Evolutionary conservation across 169 alveolate species (phyloP).

Genomic region (Plasmodium berghei): DNA sequence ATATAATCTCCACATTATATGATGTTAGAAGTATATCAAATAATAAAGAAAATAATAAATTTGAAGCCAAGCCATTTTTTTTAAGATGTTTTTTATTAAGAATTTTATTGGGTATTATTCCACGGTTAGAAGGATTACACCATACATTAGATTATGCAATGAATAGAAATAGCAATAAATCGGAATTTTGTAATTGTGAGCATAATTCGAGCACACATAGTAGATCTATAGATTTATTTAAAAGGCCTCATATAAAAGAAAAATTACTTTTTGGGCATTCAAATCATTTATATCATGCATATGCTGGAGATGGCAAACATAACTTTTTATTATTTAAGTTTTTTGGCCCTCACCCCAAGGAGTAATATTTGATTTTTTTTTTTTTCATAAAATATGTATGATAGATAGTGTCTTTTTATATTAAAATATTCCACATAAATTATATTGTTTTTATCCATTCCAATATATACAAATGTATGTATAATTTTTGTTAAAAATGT

Average conservation of each 20-base stretch:
- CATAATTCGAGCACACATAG: neutral
- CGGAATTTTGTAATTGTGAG: conserved; percentile 51
- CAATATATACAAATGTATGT: no score
- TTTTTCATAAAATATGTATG: neutral
- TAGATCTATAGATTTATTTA: conserved; percentile 9
- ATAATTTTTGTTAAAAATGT: no score
- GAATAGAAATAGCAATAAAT: conserved; percentile 30
- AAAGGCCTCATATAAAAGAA: neutral
- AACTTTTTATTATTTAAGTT: conserved; percentile 52
- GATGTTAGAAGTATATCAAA: conserved; percentile 68
- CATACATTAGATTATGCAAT: conserved; percentile 64
- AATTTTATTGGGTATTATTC: conserved; percentile 44
- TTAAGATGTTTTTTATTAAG: conserved; percentile 40
- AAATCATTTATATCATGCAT: conserved; percentile 60
- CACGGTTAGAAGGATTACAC: conserved; percentile 58
- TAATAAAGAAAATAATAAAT: conserved; percentile 42
- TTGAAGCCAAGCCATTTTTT: conserved; percentile 69
- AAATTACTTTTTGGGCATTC: conserved; percentile 20
- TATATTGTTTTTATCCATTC: no score
- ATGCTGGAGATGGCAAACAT: conserved; percentile 69
- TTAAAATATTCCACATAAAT: no score
- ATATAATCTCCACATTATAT: conserved; percentile 28
- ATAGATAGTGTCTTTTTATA: no score
- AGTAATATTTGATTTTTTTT: neutral
- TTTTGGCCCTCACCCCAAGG: neutral